Percentiles rank a stretch among this genome's conserved stretches.
Evolutionary conservation across 352 stramenopile genomes (phyloP).

Genomic region (Globisporangium solare): DNA sequence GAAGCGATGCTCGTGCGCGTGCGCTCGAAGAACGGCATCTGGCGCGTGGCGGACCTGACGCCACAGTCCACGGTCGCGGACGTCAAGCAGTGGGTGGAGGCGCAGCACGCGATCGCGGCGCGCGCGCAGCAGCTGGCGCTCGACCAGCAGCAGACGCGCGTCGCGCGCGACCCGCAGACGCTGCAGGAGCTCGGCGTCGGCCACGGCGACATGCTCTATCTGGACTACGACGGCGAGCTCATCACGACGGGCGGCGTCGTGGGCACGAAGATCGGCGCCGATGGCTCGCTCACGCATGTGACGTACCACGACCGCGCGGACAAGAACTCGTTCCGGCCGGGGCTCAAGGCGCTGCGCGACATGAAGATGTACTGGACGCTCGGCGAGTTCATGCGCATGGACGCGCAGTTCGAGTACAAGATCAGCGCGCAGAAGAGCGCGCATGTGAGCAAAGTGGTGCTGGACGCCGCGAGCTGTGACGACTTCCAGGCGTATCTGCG

Average conservation of each 20-base stretch:
- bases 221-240: conserved; percentile 71
- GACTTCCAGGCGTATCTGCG: conserved; percentile 91
- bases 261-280: conserved; percentile 72
- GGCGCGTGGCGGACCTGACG: conserved; percentile 69
- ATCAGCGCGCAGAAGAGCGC: conserved; percentile 91
- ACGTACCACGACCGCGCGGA: conserved; percentile 67
- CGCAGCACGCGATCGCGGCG: conserved; percentile 59
- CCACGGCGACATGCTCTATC: conserved; percentile 79
- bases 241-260: conserved; percentile 43
- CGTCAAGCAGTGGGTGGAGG: conserved; percentile 73
- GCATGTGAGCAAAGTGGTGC: conserved; percentile 73
- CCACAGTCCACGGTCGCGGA: conserved; percentile 58
- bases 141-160: conserved; percentile 39
- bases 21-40: conserved; percentile 86
- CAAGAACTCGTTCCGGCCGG: conserved; percentile 91
- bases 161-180: conserved; percentile 44
- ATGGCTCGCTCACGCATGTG: conserved; percentile 76
- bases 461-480: conserved; percentile 87
- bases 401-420: conserved; percentile 97
- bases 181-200: conserved; percentile 50
- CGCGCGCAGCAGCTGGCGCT: conserved; percentile 46
- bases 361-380: conserved; percentile 99
- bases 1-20: conserved; percentile 71
- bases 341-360: conserved; percentile 92
- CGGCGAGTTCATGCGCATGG: conserved; percentile 96